Evolutionary conservation across 192 early-diverging fungal genomes (phyloP).

Genomic region (Linnemannia zychae): DNA sequence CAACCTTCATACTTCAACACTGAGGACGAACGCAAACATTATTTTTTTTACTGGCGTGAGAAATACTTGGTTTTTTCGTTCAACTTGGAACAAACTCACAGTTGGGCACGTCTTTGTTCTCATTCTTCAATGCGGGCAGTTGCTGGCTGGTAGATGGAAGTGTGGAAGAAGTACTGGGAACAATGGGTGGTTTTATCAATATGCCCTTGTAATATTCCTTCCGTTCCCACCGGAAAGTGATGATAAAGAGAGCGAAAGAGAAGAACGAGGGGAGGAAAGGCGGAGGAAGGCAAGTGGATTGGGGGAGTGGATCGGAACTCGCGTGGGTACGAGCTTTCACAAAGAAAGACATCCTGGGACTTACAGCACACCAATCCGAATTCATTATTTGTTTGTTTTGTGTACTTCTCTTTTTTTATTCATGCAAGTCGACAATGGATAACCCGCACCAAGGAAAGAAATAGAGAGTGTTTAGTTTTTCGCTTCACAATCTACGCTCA

Average conservation of each 20-base stretch:
- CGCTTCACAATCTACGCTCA: neutral
- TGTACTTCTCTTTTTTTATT: neutral
- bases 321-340: neutral
- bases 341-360: neutral
- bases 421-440: slow-evolving; percentile 4
- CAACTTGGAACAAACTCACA: neutral
- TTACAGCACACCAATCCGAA: neutral
- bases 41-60: slow-evolving; percentile 1
- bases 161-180: no score
- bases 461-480: neutral
- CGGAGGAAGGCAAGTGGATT: neutral
- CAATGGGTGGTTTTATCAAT: neutral
- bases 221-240: neutral
- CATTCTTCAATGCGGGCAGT: neutral
- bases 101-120: neutral
- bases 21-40: neutral
- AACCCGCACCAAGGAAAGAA: neutral
- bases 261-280: neutral
- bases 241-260: neutral
- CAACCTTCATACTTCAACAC: neutral
- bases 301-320: neutral
- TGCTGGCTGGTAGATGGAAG: no score
- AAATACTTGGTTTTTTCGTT: neutral
- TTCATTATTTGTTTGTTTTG: neutral
- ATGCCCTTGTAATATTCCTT: neutral